These are phyloP conservation scores for Neobulgaria alba DNA, from an alignment of 2,329 filamentous ascomycete genomes.

Conservation along the genomic window DNA sequence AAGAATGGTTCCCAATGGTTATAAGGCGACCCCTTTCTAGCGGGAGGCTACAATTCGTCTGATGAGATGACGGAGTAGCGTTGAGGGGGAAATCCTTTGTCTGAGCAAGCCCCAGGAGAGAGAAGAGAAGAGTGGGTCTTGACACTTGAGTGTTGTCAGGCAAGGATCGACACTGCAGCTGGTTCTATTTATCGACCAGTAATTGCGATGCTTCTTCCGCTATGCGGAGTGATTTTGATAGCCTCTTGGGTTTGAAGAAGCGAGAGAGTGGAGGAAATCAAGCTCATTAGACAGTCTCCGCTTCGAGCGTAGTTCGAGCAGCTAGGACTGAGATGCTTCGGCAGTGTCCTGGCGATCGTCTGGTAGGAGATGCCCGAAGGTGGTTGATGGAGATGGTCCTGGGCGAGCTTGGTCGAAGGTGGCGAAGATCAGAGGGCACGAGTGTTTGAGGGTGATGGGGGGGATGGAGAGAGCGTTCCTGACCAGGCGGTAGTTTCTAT, in stretches of 20 bases:
- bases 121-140: conserved; percentile 2
- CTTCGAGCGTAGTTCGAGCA: conserved; percentile 16
- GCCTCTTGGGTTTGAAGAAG: not conserved
- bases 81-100: not conserved
- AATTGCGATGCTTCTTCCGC: conserved; percentile 6
- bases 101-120: not conserved
- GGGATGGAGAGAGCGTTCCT: conserved; percentile 2
- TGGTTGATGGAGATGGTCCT: not conserved
- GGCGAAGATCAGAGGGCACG: conserved; percentile 15
- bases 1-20: conserved; percentile 6
- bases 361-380: conserved; percentile 3
- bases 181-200: conserved; percentile 9
- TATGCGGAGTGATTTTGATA: conserved; percentile 8
- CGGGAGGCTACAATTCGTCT: conserved; percentile 8
- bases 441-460: conserved; percentile 1
- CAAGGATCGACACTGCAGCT: conserved; percentile 19
- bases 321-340: conserved; percentile 16
- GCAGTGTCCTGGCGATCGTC: conserved; percentile 15
- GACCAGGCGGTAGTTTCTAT: conserved; percentile 2
- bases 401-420: conserved; percentile 1
- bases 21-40: too few species aligned
- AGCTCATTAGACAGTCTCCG: conserved; percentile 20
- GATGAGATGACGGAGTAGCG: conserved; percentile 10
- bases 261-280: conserved; percentile 15
- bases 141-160: conserved; percentile 16